Evolutionary conservation across 2,329 filamentous ascomycete species (phyloP).

Genomic region (Hymenoscyphus albidus): DNA sequence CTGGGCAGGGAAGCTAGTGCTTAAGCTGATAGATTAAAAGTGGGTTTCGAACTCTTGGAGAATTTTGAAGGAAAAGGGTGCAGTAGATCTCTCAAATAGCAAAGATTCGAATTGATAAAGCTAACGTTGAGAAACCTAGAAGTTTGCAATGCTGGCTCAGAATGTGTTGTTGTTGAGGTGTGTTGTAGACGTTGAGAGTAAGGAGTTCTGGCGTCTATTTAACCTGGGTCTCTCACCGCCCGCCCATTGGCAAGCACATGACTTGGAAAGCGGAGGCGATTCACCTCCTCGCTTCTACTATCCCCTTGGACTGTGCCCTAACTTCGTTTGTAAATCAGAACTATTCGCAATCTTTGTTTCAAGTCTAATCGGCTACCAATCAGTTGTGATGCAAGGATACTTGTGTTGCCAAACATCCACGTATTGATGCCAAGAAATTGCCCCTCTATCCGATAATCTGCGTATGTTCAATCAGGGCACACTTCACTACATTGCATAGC

Average conservation of each 20-base stretch:
- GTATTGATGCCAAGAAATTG: background rate
- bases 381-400: background rate
- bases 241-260: background rate
- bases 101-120: background rate
- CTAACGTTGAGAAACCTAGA: background rate
- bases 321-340: background rate
- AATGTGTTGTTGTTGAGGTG: background rate
- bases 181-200: background rate
- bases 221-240: background rate
- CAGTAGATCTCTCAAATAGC: background rate
- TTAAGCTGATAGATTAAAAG: background rate
- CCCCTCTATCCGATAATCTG: background rate
- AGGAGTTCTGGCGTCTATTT: background rate
- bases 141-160: background rate
- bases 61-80: background rate
- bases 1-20: background rate
- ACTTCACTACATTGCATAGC: background rate
- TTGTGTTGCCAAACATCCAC: background rate
- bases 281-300: background rate
- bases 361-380: background rate
- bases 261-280: background rate
- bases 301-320: background rate
- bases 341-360: slow-evolving; percentile 1
- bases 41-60: background rate
- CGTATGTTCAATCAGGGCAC: background rate